Base-by-base conservation (phyloP, 2,329 filamentous ascomycete genomes). In the Fusarium tjaetaba region DNA sequence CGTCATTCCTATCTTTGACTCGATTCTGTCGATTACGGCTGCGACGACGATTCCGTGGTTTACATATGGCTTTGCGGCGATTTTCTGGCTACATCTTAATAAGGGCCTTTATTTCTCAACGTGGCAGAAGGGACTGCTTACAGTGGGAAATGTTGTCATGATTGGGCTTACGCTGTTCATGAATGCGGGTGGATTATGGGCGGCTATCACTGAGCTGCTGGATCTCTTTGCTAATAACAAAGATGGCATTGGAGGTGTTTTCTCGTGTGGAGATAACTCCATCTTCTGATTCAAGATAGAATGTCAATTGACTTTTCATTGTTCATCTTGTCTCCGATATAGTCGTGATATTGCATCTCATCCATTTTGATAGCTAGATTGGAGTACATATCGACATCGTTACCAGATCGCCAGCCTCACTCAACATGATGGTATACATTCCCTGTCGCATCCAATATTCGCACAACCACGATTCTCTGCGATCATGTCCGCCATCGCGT, bases 1-100 rank as follows among this genome's bases (percentile, higher is more conserved):
- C 4, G 77, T 76, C 38, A 79, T 79, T 20, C 78, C 78, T 2
- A 72, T 79, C 26, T 80, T 79, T 53, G 76, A 79, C 38, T 79
- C 78, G 0, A 79, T 79, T 14, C 61, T 79, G 18, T 74, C 75
- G 4, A 80, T 79, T 1, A 77, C 76, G 0, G 74, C 75, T 1
- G 75, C 78, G 1, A 79, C 77, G 0, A 78, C 76, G 0, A 76
- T 79, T 13, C 72, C 78, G 0, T 79, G 77, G 78, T 79, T 79
- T 7, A 79, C 76, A 0, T 79, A 77, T 15, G 70, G 74, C 3
- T 72, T 79, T 7, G 68, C 73, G 0, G 74, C 73, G 2, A 70
- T 78, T 22, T 77, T 79, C 49, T 79, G 77, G 78, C 62, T 79
- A 4, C 65, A 77, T 28, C 64, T 74, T 14, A 78, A 79, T 36